Conservation (phyloP, 768 basidiomycete genomes). For the Pleurotus giganteus region DNA sequence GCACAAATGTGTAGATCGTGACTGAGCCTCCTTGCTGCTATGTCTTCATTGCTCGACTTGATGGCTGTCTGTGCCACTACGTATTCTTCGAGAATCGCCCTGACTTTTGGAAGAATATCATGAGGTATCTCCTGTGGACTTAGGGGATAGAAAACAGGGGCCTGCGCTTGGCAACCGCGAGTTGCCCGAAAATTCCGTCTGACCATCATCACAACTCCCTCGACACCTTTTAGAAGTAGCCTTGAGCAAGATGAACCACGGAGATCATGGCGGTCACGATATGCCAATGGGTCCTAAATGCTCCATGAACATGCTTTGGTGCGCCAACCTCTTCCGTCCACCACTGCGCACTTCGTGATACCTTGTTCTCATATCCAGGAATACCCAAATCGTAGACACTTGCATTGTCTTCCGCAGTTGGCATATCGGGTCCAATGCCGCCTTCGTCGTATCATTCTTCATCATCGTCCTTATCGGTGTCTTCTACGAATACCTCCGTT, state of each 20-base stretch:
- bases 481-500: slow-evolving; percentile 79
- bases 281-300: slow-evolving; percentile 54
- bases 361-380: slow-evolving; percentile 49
- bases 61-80: no score
- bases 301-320: slow-evolving; percentile 84
- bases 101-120: no score
- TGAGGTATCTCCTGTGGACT: no score
- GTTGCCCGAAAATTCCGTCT: no score
- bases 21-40: no score
- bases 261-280: slow-evolving; percentile 43
- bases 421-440: slow-evolving; percentile 60
- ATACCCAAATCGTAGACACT: slow-evolving; percentile 75
- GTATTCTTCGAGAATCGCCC: no score
- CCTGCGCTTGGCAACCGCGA: no score
- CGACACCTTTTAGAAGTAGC: neutral
- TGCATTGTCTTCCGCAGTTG: slow-evolving; percentile 80
- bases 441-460: slow-evolving; percentile 65
- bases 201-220: slow-evolving; percentile 8
- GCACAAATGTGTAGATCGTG: no score
- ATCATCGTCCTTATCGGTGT: slow-evolving; percentile 66
- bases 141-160: no score
- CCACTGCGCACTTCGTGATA: no score
- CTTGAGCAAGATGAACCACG: slow-evolving; percentile 36
- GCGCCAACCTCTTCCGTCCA: slow-evolving; percentile 12
- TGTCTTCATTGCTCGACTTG: no score